Base-by-base conservation (phyloP, 1,284 basidiomycete genomes). In the Leccinum pallidistipes region DNA sequence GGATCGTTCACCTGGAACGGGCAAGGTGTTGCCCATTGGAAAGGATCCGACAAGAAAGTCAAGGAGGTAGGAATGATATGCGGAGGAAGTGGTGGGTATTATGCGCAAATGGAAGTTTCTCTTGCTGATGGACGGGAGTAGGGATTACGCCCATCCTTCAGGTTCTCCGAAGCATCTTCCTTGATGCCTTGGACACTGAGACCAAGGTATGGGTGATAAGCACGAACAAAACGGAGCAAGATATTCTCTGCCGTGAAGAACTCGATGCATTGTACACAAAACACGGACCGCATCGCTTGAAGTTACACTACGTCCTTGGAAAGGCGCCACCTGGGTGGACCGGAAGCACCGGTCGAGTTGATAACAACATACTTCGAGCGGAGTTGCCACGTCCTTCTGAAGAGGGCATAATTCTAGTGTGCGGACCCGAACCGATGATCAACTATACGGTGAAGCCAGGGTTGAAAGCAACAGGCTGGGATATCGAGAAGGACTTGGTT, bases 81-180 rank as follows among this genome's bases (percentile, higher is more conserved):
- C 62, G 87, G 79, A 9, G 87, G 87, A 10, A 84, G 80, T 50
- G 81, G 81, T 79, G 55, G 8, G 74, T 65, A 38, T 60, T 12
- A 5, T 18, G 21, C 56, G 11, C 1, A 4, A 49, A 36, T 5
- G 14, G 3, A 5, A 29, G 1, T 27, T 40, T 36, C 2, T 16
- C 18, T 36, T 40, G 4, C 55, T 65, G 31, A 62, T 45, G 11
- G 11, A 34, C 10, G 5, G 12, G 36, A 45, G 3, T 47, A 79
- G 86, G 85, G 16, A 83, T 88, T 61, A 86, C 86, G 0, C 86
- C 87, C 0, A 86, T 86, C 50, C 69, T 84, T 1, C 83, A 85
- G 67, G 78, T 86, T 14, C 73, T 86, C 2, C 78, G 82, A 1
- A 79, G 78, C 45, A 76, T 87, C 43, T 71, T 86, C 55, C 72